Conservation (phyloP, 176 grass and related monocot genomes). For the Hordeum vulgare region MorexV3_pseudomolecules_assembly NC_058521.1:415144-415643, state of each 20-base stretch:
- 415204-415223: not conserved
- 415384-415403: not conserved
- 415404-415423: not conserved
- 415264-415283: not conserved
- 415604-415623: not conserved
- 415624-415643: not conserved
- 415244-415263: not conserved
- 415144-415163: too few relatives aligned
- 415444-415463: conserved; percentile 8
- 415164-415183: too few relatives aligned
- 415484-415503: not conserved
- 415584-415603: not conserved
- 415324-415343: not conserved
- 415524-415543: not conserved
- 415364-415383: not conserved
- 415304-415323: not conserved
- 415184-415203: not conserved
- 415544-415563: not conserved
- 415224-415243: not conserved
- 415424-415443: not conserved
- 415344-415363: not conserved
- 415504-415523: not conserved
- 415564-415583: not conserved
- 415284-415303: not conserved
- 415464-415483: not conserved